Conservation (phyloP, 2,329 filamentous ascomycete species). For the Xylaria sp. region DNA sequence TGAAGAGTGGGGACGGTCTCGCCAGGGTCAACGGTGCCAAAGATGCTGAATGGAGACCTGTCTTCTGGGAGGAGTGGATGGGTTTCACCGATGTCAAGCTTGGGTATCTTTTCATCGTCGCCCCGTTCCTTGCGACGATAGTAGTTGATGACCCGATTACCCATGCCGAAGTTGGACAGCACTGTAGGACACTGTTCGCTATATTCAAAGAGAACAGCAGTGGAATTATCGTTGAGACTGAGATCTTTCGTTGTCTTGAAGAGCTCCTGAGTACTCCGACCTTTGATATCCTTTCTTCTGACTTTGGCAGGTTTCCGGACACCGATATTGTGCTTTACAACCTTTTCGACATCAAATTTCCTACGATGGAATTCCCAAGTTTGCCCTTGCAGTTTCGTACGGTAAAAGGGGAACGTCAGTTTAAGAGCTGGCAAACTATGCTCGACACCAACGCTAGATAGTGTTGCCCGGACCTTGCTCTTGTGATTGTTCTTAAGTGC, state of each 20-base stretch:
- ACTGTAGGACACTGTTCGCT: constrained; percentile 92
- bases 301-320: constrained; percentile 64
- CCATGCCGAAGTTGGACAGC: constrained; percentile 97
- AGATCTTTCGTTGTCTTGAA: constrained; percentile 83
- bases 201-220: constrained; percentile 88
- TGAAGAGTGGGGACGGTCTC: constrained; percentile 90
- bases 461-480: constrained; percentile 90
- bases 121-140: constrained; percentile 82
- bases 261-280: constrained; percentile 76
- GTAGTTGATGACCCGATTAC: constrained; percentile 94
- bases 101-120: constrained; percentile 77
- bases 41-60: constrained; percentile 93
- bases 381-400: constrained; percentile 76
- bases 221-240: constrained; percentile 86
- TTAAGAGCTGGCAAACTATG: constrained; percentile 92
- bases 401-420: constrained; percentile 95
- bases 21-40: constrained; percentile 89
- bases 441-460: constrained; percentile 91
- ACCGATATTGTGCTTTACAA: constrained; percentile 38
- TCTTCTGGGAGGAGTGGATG: constrained; percentile 89
- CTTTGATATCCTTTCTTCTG: constrained; percentile 84
- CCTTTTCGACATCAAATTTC: constrained; percentile 70
- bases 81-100: constrained; percentile 85
- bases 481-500: constrained; percentile 95
- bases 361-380: constrained; percentile 72